Base-by-base conservation (phyloP, 139 green algal genomes). In the Volvox africanus region DNA sequence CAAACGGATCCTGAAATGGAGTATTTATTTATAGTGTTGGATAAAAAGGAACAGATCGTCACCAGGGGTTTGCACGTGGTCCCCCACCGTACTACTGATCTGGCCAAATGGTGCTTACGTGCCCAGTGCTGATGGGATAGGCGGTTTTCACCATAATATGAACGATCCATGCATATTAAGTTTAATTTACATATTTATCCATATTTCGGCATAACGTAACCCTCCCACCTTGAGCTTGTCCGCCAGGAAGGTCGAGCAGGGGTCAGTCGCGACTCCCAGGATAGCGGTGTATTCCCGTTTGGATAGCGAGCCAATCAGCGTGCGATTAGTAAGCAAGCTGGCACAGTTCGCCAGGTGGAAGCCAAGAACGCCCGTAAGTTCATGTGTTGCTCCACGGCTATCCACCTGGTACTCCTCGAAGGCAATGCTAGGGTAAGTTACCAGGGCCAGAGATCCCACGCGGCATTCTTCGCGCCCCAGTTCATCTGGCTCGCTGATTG, bases 341-440 rank as follows among this genome's bases (percentile, higher is more conserved):
- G 85, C 85, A 19, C 85, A 89, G 44, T 55, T 82, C 18, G 85
- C 85, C 0, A 89, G 85, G 20, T 89, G 85, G 69, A 89, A 89
- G 44, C 82, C 69, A 12, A 89, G 44, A 0, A 24, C 20, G 26
- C 2, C 26, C 12, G 62, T 88, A 30, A 88, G 82, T 13, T 61
- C 82, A 12, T 13, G 18, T 28, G 35, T 75, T 22, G 33, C 21
- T 14, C 61, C 55, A 20, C 33, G 32, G 24, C 32, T 35, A 24
- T 79, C 13, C 12, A n/a, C 36, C 1, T 71, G 50, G 55, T 86
- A 86, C 35, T 86, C 80, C 24, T 86, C 80, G 37, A 73, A 86
- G 0, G 80, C 20, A 9, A 86, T n/a, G 55, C 80, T 86, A 44
- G 80, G 30, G 28, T 86, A 86, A 16, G 55, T 71, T 6, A 86